Percentiles rank a stretch among this genome's conserved stretches.
Evolutionary conservation across 2,329 filamentous ascomycete species (phyloP).

Genomic region (Aureobasidium sp.): DNA sequence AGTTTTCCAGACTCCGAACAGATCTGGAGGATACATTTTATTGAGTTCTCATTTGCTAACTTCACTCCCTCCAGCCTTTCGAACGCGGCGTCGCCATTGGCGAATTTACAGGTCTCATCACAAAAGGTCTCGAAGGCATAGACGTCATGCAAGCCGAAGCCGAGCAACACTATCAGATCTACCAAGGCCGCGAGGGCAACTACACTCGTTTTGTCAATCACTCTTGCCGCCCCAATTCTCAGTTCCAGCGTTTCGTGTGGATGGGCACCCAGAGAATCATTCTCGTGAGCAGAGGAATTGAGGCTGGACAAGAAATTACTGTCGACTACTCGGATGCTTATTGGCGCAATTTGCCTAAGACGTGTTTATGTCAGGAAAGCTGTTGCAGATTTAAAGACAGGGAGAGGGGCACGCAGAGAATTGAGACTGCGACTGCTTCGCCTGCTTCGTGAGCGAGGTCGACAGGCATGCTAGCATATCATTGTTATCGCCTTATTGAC

Average conservation of each 20-base stretch:
- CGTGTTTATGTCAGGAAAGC: slow-evolving; percentile 47
- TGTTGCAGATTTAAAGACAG: slow-evolving; percentile 38
- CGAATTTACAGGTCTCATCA: slow-evolving; percentile 51
- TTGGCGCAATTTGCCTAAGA: slow-evolving; percentile 50
- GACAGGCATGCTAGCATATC: slow-evolving; percentile 25
- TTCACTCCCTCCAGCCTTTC: slow-evolving; percentile 30
- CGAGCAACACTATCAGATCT: slow-evolving; percentile 48
- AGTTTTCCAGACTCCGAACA: background rate
- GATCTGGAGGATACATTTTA: too few species aligned
- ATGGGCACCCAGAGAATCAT: slow-evolving; percentile 49
- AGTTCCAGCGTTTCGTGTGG: slow-evolving; percentile 53
- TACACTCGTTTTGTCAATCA: slow-evolving; percentile 55
- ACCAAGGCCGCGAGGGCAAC: slow-evolving; percentile 50
- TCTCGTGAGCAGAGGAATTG: slow-evolving; percentile 49
- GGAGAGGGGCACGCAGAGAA: background rate
- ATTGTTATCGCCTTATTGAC: background rate
- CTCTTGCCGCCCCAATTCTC: slow-evolving; percentile 51
- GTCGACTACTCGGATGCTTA: slow-evolving; percentile 54
- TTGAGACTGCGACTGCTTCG: background rate
- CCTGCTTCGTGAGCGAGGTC: background rate
- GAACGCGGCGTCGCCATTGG: slow-evolving; percentile 48
- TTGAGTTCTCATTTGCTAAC: too few species aligned
- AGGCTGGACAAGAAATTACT: slow-evolving; percentile 48
- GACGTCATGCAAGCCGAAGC: slow-evolving; percentile 47
- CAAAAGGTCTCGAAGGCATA: slow-evolving; percentile 44